Conservation (phyloP, 2,329 filamentous ascomycete species). For the Colletotrichum sublineola region DNA sequence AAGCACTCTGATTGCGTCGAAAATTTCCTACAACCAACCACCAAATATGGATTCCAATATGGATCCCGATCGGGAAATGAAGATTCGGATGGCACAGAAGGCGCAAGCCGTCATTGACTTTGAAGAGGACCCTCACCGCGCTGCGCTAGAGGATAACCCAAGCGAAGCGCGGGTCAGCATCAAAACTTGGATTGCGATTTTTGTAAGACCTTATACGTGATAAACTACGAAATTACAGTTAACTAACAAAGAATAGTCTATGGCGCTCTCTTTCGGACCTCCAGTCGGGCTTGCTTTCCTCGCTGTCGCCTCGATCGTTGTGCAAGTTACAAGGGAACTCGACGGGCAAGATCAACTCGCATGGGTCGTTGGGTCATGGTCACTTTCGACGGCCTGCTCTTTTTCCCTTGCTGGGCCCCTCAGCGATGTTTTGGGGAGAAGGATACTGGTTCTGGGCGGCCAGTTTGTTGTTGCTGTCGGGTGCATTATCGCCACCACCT, state of each 20-base stretch:
- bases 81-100: constrained; percentile 47
- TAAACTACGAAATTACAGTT: too few species aligned
- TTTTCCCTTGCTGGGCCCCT: constrained; percentile 39
- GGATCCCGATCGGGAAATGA: constrained; percentile 30
- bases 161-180: constrained; percentile 34
- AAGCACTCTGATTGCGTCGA: not conserved
- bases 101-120: constrained; percentile 37
- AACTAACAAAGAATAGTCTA: constrained; percentile 26
- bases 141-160: constrained; percentile 40
- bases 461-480: constrained; percentile 29
- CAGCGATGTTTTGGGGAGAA: constrained; percentile 40
- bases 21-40: constrained; percentile 25
- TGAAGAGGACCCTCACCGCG: constrained; percentile 41
- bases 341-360: constrained; percentile 32
- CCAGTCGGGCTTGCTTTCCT: constrained; percentile 37
- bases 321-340: constrained; percentile 32
- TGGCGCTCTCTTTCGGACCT: constrained; percentile 39
- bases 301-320: constrained; percentile 36
- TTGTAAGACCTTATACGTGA: not conserved
- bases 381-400: constrained; percentile 39
- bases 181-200: constrained; percentile 40
- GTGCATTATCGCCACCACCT: constrained; percentile 46
- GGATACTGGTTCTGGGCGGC: constrained; percentile 34
- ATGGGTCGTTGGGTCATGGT: constrained; percentile 41
- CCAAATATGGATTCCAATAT: constrained; percentile 28